These are phyloP conservation scores for Setaria italica DNA, from an alignment of 202 grass and related monocot species.

Conservation along the genomic window DNA sequence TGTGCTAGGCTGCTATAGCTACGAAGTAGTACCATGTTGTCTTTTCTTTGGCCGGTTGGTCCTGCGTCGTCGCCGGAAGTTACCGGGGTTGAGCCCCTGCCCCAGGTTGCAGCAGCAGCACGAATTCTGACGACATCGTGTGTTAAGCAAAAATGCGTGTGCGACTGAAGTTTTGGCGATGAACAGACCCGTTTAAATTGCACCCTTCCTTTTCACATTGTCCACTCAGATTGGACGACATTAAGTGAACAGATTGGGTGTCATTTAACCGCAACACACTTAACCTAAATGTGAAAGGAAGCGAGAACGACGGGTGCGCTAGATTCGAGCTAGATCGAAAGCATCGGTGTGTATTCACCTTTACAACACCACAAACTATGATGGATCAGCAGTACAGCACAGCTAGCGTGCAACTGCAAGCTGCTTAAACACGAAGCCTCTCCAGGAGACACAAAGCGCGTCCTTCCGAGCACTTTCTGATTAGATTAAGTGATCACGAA, in stretches of 20 bases:
- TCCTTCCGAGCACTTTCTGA: slow-evolving; percentile 43
- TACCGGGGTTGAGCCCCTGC: not conserved
- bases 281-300: slow-evolving; percentile 5
- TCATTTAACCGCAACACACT: not conserved
- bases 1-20: slow-evolving; percentile 9
- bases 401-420: slow-evolving; percentile 42
- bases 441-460: slow-evolving; percentile 54
- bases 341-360: slow-evolving; percentile 34
- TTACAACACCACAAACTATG: slow-evolving; percentile 51
- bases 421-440: slow-evolving; percentile 48
- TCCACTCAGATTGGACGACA: not conserved
- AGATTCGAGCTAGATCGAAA: slow-evolving; percentile 46
- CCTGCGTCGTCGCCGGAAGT: not conserved
- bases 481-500: slow-evolving; percentile 44
- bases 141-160: not conserved
- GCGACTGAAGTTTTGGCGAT: not conserved
- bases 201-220: not conserved
- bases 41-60: slow-evolving; percentile 12
- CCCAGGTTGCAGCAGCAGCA: not conserved
- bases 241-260: slow-evolving; percentile 1
- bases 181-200: not conserved
- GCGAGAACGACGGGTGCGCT: not conserved
- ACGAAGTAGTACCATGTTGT: not conserved
- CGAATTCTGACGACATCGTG: not conserved
- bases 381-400: slow-evolving; percentile 30